Percentiles rank a stretch among this genome's conserved stretches.
Evolutionary conservation across 1,284 basidiomycete species (phyloP).

Genomic region (Mycosarcoma maydis): DNA sequence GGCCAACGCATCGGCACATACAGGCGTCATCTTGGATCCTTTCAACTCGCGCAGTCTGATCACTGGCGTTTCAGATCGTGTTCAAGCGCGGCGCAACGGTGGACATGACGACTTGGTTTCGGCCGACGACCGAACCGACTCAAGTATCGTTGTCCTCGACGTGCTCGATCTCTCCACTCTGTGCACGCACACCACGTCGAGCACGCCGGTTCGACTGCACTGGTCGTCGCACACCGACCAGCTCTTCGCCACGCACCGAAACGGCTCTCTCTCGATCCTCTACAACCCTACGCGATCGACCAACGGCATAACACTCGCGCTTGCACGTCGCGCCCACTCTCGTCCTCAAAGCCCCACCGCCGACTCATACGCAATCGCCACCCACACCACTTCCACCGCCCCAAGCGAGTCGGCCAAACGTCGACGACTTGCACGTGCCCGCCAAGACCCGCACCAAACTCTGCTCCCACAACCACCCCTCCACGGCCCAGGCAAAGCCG

Average conservation of each 20-base stretch:
- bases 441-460: constrained; percentile 74
- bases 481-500: constrained; percentile 87
- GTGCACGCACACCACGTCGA: not conserved
- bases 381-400: constrained; percentile 66
- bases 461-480: constrained; percentile 78
- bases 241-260: constrained; percentile 52
- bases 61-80: constrained; percentile 72
- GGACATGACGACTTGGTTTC: not conserved
- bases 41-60: constrained; percentile 87
- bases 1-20: constrained; percentile 84
- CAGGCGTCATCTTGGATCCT: constrained; percentile 86
- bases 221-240: constrained; percentile 59
- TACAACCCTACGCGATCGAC: constrained; percentile 87
- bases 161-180: constrained; percentile 15
- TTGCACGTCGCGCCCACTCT: constrained; percentile 68
- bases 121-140: not conserved
- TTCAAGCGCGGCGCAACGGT: too few species aligned
- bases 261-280: constrained; percentile 82
- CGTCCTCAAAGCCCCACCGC: not conserved
- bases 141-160: constrained; percentile 45
- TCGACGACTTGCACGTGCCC: constrained; percentile 85
- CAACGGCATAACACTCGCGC: constrained; percentile 88
- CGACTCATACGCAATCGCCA: constrained; percentile 11
- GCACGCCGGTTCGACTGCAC: constrained; percentile 27
- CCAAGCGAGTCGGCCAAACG: constrained; percentile 72